Evolutionary conservation across 257 asterid genomes (phyloP), one percentile per base, ranked within the genome.

Genomic region (Craterostigma plantagineum): DNA sequence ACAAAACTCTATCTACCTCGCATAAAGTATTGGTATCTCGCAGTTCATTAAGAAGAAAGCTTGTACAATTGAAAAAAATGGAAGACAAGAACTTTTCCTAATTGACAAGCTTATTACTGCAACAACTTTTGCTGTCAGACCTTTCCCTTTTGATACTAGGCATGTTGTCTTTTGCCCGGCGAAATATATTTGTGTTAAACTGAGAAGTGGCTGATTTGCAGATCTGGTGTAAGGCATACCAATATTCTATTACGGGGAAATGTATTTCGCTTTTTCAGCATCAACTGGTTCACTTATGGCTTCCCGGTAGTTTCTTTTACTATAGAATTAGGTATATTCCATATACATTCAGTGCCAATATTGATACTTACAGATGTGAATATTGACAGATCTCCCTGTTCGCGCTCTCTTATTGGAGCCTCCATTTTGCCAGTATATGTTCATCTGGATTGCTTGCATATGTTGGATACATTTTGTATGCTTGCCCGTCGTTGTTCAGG

Each of bases 241-340:
- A 87, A 82, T 54, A 72, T 87, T 49, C 77, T 87, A 47, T 66
- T 87, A 58, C 72, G 93, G 73, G 79, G 76, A 36, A 58, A 83
- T 9, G 75, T 87, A 60, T 87, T 87, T 69, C 76, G 79, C 65
- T 45, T 77, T 66, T 87, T 87, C 62, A 82, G 91, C 23, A 87
- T 87, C 71, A 87, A 87, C 75, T 87, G 90, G 79, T 87, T 87
- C 92, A 82, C 95, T 42, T 87, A 87, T 63, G 98, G 98, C 54
- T 87, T 87, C 67, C 98, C 93, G 68, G 98, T 87, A 23, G 6
- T 23, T 2, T 23, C 30, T 23, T 23, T 23, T 2, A 6, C 2
- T 6, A 18, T 43, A 6, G 3, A 9, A 10, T 15, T 1, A 9
- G 9, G 43, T 54, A 16, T 39, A 10, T 11, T 34, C 11, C 37